Evolutionary conservation across 2,329 filamentous ascomycete genomes (phyloP), one percentile per base, ranked within the genome.

Genomic region (Aspergillus awamori): DNA sequence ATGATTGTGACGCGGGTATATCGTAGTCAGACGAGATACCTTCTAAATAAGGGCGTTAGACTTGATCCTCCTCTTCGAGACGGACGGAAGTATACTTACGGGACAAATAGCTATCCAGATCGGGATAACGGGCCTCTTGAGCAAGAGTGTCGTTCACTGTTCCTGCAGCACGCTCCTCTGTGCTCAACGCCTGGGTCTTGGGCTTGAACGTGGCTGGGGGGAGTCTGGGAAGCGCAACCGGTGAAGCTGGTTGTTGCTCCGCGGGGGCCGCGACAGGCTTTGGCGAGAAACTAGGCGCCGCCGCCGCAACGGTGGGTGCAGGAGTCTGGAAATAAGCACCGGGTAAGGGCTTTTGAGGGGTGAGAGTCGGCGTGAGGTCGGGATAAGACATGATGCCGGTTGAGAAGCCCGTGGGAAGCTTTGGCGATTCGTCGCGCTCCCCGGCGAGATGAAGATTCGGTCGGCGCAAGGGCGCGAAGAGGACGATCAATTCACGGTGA

Each of bases 1-100:
- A 95, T 63, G 93, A 85, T 67, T 84, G 78, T 59, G 82, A 82
- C 39, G 76, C 80, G 45, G 90, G 86, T 53, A 96, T 81, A 69
- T 97, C 92, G 79, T 98, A 98, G 66, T 97, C 93, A 70, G 91
- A 94, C 5, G 93, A 97, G 66, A 90, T 88, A 65, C 95, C 93
- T 80, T 93, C 92, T 96, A 69, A 65, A 60, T 45, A 51, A 38
- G 64, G 69, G 43, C 38, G 58, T 65, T 53, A 67, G 11, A 53
- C 24, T 30, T 30, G 11, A 17, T 49, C 80, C 68, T 63, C 67
- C 65, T 30, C 52, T 59, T 57, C 58, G 57, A 58, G 10, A 47
- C 5, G 54, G 4, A 54, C 51, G 59, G 22, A 22, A n/a, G 41
- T 58, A 53, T 57, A 85, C 91, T 83, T 83, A 95, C 93, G 92